These are phyloP conservation scores for Neostapfia colusana DNA, from an alignment of 176 grass and related monocot species.

Conservation along the genomic window DNA sequence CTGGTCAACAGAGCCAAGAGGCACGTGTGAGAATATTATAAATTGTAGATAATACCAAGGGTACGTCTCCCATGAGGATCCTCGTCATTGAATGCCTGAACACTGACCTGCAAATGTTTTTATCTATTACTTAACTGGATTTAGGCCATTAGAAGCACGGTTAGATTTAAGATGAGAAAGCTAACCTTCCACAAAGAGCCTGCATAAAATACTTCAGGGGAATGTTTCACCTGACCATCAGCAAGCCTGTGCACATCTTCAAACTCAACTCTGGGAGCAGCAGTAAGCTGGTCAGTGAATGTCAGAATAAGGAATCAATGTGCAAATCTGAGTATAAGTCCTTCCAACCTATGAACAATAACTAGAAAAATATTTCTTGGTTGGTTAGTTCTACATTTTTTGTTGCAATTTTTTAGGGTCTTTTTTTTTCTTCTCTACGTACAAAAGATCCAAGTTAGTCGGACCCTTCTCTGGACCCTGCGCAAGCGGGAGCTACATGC, in stretches of 20 bases:
- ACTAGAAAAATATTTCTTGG: conserved; percentile 35
- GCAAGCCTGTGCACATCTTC: conserved; percentile 89
- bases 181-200: conserved; percentile 96
- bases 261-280: conserved; percentile 75
- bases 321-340: conserved; percentile 11
- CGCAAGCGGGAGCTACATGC: no score
- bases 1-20: conserved; percentile 10
- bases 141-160: conserved; percentile 14
- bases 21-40: conserved; percentile 6
- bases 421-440: not conserved
- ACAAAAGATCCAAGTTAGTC: no score
- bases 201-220: conserved; percentile 91
- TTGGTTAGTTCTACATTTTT: not conserved
- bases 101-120: conserved; percentile 69
- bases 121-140: conserved; percentile 21
- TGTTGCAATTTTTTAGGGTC: not conserved
- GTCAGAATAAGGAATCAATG: conserved; percentile 17
- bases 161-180: conserved; percentile 27
- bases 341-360: conserved; percentile 8
- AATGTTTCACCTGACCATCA: conserved; percentile 95
- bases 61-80: conserved; percentile 94
- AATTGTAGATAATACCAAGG: conserved; percentile 61
- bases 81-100: conserved; percentile 98
- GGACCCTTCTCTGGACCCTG: no score
- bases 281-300: conserved; percentile 35